Base-by-base conservation (phyloP, 2,329 filamentous ascomycete species). In the Penicillium sp. region DNA sequence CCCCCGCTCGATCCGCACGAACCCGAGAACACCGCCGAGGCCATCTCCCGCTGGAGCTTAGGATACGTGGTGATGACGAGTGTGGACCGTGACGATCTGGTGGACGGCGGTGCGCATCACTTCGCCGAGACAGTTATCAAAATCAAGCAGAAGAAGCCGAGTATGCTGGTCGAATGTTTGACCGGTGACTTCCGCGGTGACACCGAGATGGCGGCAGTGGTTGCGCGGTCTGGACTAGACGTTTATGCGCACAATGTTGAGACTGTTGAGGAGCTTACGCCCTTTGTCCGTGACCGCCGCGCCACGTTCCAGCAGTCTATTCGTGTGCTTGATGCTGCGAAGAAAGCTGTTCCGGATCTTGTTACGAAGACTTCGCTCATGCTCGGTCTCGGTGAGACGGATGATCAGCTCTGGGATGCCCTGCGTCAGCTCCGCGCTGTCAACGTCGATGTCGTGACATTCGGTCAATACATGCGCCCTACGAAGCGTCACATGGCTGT, bases 361-460 rank as follows among this genome's bases (percentile, higher is more conserved):
- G 96, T 99, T 69, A 99, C 94, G n/a, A 99, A 99, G 83, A 97
- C 94, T 1, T 96, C 91, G 67, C 86, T 99, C 62, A 99, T 99
- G 94, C 83, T 99, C 25, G 94, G 94, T 4, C 78, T 99, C 6
- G 94, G 94, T 13, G 94, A 99, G 82, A 92, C 88, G 27, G 93
- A 97, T 69, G 84, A 89, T 19, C 89, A 97, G 77, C 76, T 99
- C 1, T 89, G 86, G 84, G 85, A 90, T 62, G 86, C 93, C 0
- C 77, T 97, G 59, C 84, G 81, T 73, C 90, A 95, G 73, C 83
- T 99, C 13, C 85, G 94, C 57, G 87, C 87, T 64, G 84, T 86
- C 57, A 81, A 90, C 59, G 93, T 97, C 46, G 94, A 99, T 67
- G 91, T 99, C 13, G 92, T 99, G 57, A 99, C 94, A 0, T 99